Evolutionary conservation across 1,284 basidiomycete species (phyloP), one percentile per base, ranked within the genome.

Genomic region (Tetrapyrgos nigripes): DNA sequence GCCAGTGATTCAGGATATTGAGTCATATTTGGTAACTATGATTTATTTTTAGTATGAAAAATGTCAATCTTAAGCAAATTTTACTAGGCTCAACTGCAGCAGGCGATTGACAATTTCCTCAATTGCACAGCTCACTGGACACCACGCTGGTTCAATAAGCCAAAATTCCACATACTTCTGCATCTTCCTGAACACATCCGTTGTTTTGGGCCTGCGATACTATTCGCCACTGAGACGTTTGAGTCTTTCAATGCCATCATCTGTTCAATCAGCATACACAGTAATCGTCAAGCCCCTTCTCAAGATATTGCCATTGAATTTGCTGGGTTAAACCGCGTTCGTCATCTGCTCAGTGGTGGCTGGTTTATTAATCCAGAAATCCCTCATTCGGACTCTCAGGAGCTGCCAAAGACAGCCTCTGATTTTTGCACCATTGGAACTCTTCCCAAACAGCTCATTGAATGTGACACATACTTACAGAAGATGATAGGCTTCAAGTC

Each of bases 221-320:
- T 64, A 1, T 62, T 58, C 53, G 60, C 62, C 1, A 66, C 63
- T 3, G 62, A 66, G 31, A 37, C 51, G 1, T 66, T 63, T 50
- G 63, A 66, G 29, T 66, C 58, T 1, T 66, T 58, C 55, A 66
- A 66, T 37, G 29, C 49, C 28, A 52, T 64, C n/a, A 63, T 64
- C 21, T 57, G 61, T n/a, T 26, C 55, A 1, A 37, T 31, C 9
- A 63, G 61, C 47, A 50, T 66, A 4, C 61, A 63, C 35, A 55
- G 51, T 17, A 68, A 68, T 50, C 59, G 59, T 19, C 61, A 64
- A 35, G 61, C 65, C 10, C 67, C 67, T 2, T 65, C 62, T n/a
- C 58, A 53, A 11, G 63, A 69, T 54, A 66, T 66, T 55, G 63
- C 62, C 11, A 5, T 14, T 4, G 11, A 33, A 21, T 61, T 68